phyloP scores from a whole-genome alignment of 2,329 filamentous ascomycete genomes.

The Sclerotinia sclerotiorum region DNA sequence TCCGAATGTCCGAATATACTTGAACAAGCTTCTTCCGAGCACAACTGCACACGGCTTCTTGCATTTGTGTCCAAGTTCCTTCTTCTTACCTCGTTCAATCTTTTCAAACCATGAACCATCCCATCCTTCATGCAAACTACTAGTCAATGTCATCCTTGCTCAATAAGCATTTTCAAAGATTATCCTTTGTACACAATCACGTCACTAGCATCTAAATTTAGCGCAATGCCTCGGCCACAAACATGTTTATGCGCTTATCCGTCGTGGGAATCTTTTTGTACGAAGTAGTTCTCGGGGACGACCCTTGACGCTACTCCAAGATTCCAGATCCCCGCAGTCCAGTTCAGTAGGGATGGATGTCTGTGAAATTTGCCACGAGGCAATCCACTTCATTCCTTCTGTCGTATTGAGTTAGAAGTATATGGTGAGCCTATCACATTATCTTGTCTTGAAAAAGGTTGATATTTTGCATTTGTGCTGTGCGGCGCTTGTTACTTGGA shows the following conservation, averaged over 20 bases:
- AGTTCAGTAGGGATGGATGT: conserved; percentile 7
- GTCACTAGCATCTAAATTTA: conserved; percentile 18
- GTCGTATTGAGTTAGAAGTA: neutral
- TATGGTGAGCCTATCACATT: neutral
- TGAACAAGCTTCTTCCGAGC: neutral
- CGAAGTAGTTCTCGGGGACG: conserved; percentile 2
- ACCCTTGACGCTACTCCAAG: conserved; percentile 8
- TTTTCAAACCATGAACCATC: neutral
- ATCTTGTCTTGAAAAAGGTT: neutral
- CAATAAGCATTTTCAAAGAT: neutral
- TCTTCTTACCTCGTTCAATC: neutral
- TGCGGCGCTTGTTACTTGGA: neutral
- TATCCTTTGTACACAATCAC: neutral
- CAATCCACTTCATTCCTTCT: conserved; percentile 2
- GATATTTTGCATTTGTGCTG: neutral
- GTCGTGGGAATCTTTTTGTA: conserved; percentile 5
- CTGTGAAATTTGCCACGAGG: neutral
- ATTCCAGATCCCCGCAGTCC: conserved; percentile 13
- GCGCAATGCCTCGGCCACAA: conserved; percentile 7
- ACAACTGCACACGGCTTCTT: conserved; percentile 8
- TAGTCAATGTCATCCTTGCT: conserved; percentile 15
- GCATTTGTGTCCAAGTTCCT: neutral
- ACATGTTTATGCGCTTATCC: conserved; percentile 10
- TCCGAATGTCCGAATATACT: neutral
- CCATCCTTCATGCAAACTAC: conserved; percentile 1